Evolutionary conservation across 1,284 basidiomycete species (phyloP), one percentile per base, ranked within the genome.

Genomic region (Coniferiporia sulphurascens): DNA sequence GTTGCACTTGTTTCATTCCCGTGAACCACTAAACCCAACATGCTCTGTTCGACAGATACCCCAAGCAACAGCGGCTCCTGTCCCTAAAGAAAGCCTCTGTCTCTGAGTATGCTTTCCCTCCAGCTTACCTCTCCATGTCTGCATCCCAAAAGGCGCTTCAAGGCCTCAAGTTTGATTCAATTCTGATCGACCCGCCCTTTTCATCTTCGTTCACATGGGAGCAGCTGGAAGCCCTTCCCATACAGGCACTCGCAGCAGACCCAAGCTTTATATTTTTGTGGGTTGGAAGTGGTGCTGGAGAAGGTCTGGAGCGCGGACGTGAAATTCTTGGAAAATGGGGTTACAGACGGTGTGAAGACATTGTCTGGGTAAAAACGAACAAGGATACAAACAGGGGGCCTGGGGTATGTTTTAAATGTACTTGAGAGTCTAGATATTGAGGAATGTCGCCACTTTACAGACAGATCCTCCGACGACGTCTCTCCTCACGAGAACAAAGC

Each of bases 331-430:
- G 88, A 1, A 89, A 86, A 68, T 99, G 96, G 96, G 96, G 96
- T 0, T 99, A 96, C 71, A 78, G 96, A 49, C 75, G 96, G 51
- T 98, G 94, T 66, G 96, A 99, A 71, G 96, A 99, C 71, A 93
- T 99, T 19, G 91, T 96, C 4, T 98, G 95, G 94, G 87, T 97
- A 58, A 95, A 93, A 74, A 96, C 93, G 36, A 98, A 97, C 69
- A 79, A 79, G 59, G 78, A 74, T 22, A 78, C 73, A 32, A 89
- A 87, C 66, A 76, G 76, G 22, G 90, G 90, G 1, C 88, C 89
- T 58, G 89, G 91, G 60, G 88, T 91, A 67, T 67, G 83, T 73
- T 49, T 38, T 19, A 52, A 13, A 57, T 12, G 49, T 50, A 52
- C 12, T 46, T 46, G 44, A 46, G 44, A 41, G 3, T 35, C 27